Percentiles rank a stretch among this genome's conserved stretches.
phyloP scores from a whole-genome alignment of 2,329 filamentous ascomycete species.

The Penicillium sp. region DNA sequence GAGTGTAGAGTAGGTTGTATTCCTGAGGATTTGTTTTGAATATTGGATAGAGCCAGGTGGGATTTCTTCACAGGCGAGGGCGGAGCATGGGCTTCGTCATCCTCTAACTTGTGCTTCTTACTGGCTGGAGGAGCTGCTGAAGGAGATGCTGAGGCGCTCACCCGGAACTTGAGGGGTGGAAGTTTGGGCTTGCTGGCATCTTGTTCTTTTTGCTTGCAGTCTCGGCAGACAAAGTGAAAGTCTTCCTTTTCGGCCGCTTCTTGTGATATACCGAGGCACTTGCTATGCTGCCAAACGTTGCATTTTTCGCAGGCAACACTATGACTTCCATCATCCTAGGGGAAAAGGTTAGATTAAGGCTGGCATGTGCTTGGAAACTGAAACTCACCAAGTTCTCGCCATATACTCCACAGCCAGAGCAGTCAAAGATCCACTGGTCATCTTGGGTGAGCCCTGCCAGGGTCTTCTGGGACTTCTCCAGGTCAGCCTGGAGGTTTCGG shows the following conservation, averaged over 20 bases:
- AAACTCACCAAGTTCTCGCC: conserved; percentile 67
- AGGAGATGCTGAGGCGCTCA: conserved; percentile 52
- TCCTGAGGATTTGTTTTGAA: conserved; percentile 22
- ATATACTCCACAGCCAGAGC: conserved; percentile 78
- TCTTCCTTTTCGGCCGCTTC: conserved; percentile 77
- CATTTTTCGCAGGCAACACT: conserved; percentile 92
- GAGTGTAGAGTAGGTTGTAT: conserved; percentile 18
- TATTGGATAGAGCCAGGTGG: conserved; percentile 12
- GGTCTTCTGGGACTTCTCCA: conserved; percentile 74
- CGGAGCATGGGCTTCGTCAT: conserved; percentile 13
- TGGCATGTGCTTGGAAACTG: background rate
- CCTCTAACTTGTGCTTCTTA: conserved; percentile 21
- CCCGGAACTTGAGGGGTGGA: conserved; percentile 58
- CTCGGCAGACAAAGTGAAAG: conserved; percentile 80
- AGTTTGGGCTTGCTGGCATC: conserved; percentile 61
- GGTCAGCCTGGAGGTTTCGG: conserved; percentile 74
- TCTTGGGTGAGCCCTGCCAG: conserved; percentile 71
- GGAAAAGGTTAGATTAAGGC: conserved; percentile 20
- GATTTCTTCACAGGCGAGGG: conserved; percentile 28
- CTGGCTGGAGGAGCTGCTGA: conserved; percentile 24
- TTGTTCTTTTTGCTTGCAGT: conserved; percentile 69
- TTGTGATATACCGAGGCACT: conserved; percentile 77
- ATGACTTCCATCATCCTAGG: conserved; percentile 81
- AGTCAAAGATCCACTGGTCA: conserved; percentile 92
- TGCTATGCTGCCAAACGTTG: conserved; percentile 95